Percentiles rank a stretch among this genome's conserved stretches.
phyloP scores from a whole-genome alignment of 192 early-diverging fungal genomes.

The Coemansia sp. region DNA sequence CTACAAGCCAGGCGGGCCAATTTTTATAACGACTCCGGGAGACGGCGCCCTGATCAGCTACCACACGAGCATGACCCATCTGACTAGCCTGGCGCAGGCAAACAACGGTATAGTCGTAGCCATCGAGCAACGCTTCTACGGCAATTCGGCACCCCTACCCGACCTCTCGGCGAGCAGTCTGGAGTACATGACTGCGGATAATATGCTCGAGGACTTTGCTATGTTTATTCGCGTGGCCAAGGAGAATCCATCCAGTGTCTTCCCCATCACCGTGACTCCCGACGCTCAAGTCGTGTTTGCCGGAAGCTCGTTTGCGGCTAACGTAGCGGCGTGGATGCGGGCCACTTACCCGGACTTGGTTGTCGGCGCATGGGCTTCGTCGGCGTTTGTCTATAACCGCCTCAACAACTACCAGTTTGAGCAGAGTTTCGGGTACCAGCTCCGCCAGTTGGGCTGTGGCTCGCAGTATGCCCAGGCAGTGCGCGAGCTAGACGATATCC shows the following conservation, averaged over 20 bases:
- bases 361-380: constrained; percentile 64
- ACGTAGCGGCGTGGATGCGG: constrained; percentile 71
- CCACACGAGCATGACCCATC: constrained; percentile 10
- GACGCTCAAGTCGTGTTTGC: constrained; percentile 60
- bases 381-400: constrained; percentile 64
- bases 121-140: constrained; percentile 63
- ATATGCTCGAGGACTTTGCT: constrained; percentile 23
- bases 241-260: neutral
- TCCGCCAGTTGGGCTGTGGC: constrained; percentile 20
- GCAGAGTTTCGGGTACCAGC: constrained; percentile 35
- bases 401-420: constrained; percentile 60
- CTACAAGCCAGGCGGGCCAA: constrained; percentile 27
- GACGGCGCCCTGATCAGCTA: constrained; percentile 10
- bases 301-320: constrained; percentile 73
- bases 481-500: constrained; percentile 27
- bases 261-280: neutral
- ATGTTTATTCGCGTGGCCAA: constrained; percentile 15
- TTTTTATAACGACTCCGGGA: constrained; percentile 20
- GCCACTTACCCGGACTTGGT: constrained; percentile 60
- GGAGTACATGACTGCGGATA: constrained; percentile 20
- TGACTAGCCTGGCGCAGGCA: constrained; percentile 46
- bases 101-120: constrained; percentile 57
- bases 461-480: constrained; percentile 32
- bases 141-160: constrained; percentile 44
- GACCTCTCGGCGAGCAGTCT: constrained; percentile 24